These are phyloP conservation scores for Lolium perenne DNA, from an alignment of 176 grass and related monocot species.

Conservation along the genomic window DNA sequence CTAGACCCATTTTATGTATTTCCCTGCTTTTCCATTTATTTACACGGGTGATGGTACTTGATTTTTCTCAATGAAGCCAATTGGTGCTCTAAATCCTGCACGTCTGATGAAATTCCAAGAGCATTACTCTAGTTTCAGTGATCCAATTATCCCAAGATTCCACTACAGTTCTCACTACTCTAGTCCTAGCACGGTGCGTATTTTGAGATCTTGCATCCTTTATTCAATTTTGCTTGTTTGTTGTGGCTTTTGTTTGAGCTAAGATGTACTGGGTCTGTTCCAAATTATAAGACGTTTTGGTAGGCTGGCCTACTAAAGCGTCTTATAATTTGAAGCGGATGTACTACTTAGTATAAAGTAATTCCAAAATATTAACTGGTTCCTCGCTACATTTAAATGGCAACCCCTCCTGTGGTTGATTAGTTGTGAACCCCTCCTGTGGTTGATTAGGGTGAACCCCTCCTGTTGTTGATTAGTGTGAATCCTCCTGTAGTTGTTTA, in stretches of 20 bases:
- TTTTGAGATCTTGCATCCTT: conserved; percentile 40
- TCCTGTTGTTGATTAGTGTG: not conserved
- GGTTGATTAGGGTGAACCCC: not conserved
- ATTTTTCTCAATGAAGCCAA: conserved; percentile 75
- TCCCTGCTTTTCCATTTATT: conserved; percentile 34
- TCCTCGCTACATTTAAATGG: conserved; percentile 12
- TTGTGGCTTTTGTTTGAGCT: conserved; percentile 27
- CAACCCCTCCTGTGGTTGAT: conserved; percentile 27
- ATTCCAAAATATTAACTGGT: conserved; percentile 14
- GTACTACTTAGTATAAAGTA: not conserved
- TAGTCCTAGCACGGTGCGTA: conserved; percentile 58
- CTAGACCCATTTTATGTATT: conserved; percentile 33
- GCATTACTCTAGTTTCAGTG: conserved; percentile 71
- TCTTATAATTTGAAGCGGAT: no score
- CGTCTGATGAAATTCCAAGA: conserved; percentile 94
- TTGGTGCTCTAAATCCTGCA: conserved; percentile 90
- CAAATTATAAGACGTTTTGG: no score
- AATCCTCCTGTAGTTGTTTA: not conserved
- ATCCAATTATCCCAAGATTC: conserved; percentile 93
- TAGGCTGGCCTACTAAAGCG: no score
- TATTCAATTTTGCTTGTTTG: conserved; percentile 35
- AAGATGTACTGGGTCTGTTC: conserved; percentile 1
- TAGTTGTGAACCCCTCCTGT: no score
- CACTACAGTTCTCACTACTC: conserved; percentile 97
- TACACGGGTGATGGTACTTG: conserved; percentile 29